Percentiles rank a stretch among this genome's conserved stretches.
Evolutionary conservation across 208 protist species (phyloP).

Genomic region (Leishmania amazonensis): DNA sequence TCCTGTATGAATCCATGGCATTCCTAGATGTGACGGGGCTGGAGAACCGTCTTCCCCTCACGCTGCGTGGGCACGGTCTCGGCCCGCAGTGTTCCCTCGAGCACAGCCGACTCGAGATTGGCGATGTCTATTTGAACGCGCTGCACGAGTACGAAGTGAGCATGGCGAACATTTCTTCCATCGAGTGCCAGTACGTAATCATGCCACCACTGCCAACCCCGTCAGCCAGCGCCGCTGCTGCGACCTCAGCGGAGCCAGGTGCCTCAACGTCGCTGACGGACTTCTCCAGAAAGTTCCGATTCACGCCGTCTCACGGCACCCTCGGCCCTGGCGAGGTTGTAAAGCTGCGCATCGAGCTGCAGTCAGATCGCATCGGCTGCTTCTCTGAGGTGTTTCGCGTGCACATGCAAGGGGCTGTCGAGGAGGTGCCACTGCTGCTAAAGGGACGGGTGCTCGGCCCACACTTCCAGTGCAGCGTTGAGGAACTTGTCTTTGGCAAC

Average conservation of each 20-base stretch:
- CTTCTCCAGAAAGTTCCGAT: slow-evolving; percentile 67
- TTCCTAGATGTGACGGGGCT: slow-evolving; percentile 88
- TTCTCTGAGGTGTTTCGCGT: slow-evolving; percentile 91
- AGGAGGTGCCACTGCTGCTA: slow-evolving; percentile 82
- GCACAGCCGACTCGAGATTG: slow-evolving; percentile 90
- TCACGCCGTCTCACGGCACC: slow-evolving; percentile 74
- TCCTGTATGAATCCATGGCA: slow-evolving; percentile 66
- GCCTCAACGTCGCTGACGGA: slow-evolving; percentile 1
- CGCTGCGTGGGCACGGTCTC: slow-evolving; percentile 77
- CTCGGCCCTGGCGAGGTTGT: slow-evolving; percentile 70
- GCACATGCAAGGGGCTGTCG: slow-evolving; percentile 81
- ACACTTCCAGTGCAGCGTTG: slow-evolving; percentile 92
- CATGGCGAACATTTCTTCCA: slow-evolving; percentile 91
- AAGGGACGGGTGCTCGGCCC: slow-evolving; percentile 93
- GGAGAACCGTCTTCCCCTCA: slow-evolving; percentile 72
- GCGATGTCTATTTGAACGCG: slow-evolving; percentile 95
- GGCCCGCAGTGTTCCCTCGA: slow-evolving; percentile 93
- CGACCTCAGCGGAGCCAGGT: neutral
- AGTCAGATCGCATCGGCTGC: slow-evolving; percentile 88
- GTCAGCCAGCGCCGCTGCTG: neutral
- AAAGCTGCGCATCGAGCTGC: slow-evolving; percentile 73
- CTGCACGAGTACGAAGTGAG: slow-evolving; percentile 91
- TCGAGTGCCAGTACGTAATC: slow-evolving; percentile 90
- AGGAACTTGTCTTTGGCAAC: slow-evolving; percentile 93
- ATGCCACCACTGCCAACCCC: slow-evolving; percentile 33